Evolutionary conservation across 2,329 filamentous ascomycete species (phyloP).

Genomic region (Aureobasidium sp.): DNA sequence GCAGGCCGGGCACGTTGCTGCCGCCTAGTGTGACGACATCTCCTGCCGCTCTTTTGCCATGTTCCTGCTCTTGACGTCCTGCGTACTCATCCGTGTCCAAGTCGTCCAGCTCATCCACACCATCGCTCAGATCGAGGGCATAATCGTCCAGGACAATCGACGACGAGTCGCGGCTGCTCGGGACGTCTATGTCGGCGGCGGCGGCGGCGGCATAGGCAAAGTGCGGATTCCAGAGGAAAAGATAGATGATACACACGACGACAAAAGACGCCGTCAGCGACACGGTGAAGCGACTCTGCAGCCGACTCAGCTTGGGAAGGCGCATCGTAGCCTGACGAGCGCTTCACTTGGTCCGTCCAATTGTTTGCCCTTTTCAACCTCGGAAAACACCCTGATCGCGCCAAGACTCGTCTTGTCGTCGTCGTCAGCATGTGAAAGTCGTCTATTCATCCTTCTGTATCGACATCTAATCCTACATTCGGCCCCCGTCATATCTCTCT

Average conservation of each 20-base stretch:
- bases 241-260: conserved; percentile 54
- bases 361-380: no score
- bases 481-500: background rate
- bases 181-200: conserved; percentile 48
- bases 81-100: conserved; percentile 26
- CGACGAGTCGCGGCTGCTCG: conserved; percentile 21
- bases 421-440: conserved; percentile 14
- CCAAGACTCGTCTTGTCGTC: background rate
- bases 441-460: background rate
- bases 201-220: conserved; percentile 59
- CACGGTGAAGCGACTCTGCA: conserved; percentile 66
- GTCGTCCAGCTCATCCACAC: conserved; percentile 23
- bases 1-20: conserved; percentile 58
- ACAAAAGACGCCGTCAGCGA: conserved; percentile 56
- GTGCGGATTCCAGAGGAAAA: conserved; percentile 52
- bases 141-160: conserved; percentile 5
- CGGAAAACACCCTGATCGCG: no score
- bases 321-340: conserved; percentile 25
- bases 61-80: conserved; percentile 34
- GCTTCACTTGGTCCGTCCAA: no score
- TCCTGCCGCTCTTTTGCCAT: conserved; percentile 10
- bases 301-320: conserved; percentile 52
- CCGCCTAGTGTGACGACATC: conserved; percentile 21
- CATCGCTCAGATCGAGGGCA: background rate
- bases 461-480: conserved; percentile 10